Conservation (phyloP, 129 eudicot species). For the Artemisia tridentata region DNA sequence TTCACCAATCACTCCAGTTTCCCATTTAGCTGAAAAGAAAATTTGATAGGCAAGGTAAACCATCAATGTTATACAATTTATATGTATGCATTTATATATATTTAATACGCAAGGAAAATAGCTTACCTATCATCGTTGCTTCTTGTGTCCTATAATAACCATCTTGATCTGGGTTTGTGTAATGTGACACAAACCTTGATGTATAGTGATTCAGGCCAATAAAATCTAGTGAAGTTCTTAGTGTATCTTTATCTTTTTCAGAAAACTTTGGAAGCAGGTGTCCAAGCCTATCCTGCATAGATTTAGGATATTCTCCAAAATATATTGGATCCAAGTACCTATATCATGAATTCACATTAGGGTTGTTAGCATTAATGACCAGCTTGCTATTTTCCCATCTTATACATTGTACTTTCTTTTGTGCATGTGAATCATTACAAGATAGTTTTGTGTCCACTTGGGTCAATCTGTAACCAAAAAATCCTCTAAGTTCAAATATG, state of each 20-base stretch:
- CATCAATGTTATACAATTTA: neutral
- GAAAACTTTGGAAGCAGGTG: slow-evolving; percentile 60
- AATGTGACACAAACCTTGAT: slow-evolving; percentile 56
- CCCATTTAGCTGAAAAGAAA: slow-evolving; percentile 57
- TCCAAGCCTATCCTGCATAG: slow-evolving; percentile 67
- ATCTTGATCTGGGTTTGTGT: slow-evolving; percentile 31
- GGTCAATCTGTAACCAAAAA: no score
- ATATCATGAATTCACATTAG: slow-evolving; percentile 9
- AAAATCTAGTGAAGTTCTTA: slow-evolving; percentile 58
- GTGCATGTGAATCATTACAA: no score
- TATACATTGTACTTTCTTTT: no score
- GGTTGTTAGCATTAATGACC: no score
- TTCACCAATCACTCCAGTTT: slow-evolving; percentile 62
- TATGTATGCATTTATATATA: neutral
- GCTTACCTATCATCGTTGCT: slow-evolving; percentile 49
- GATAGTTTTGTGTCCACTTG: no score
- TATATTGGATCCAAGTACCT: slow-evolving; percentile 83
- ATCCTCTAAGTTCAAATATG: no score
- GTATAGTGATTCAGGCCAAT: slow-evolving; percentile 78
- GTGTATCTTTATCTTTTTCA: slow-evolving; percentile 48
- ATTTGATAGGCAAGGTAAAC: slow-evolving; percentile 9
- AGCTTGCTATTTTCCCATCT: no score
- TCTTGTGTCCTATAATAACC: slow-evolving; percentile 53
- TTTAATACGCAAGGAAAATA: slow-evolving; percentile 11
- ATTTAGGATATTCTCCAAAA: slow-evolving; percentile 70